Percentiles rank a stretch among this genome's conserved stretches.
Evolutionary conservation across 2,329 filamentous ascomycete species (phyloP).

Genomic region (Xylaria sp.): DNA sequence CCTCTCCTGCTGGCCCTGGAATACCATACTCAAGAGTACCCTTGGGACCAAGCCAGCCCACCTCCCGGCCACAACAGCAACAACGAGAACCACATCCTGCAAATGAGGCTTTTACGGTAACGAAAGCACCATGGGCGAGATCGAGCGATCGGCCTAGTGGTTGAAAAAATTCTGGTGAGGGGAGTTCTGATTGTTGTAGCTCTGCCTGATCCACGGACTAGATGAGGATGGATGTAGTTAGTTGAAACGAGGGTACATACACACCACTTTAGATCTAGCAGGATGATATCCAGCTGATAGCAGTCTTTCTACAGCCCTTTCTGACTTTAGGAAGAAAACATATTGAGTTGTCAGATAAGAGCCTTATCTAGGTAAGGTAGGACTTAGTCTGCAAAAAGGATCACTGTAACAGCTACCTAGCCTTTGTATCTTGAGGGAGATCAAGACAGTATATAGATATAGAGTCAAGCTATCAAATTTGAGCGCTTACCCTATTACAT

Average conservation of each 20-base stretch:
- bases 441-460: neutral
- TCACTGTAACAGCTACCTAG: neutral
- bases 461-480: neutral
- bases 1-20: slow-evolving; percentile 43
- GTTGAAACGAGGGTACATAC: neutral
- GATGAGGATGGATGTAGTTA: neutral
- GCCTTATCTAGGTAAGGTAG: no score
- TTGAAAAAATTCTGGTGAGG: slow-evolving; percentile 4
- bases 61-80: slow-evolving; percentile 30
- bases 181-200: neutral
- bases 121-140: slow-evolving; percentile 37
- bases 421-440: neutral
- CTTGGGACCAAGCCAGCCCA: slow-evolving; percentile 31
- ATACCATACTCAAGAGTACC: slow-evolving; percentile 37
- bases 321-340: neutral
- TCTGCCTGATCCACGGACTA: neutral
- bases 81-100: slow-evolving; percentile 29
- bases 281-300: neutral
- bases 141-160: slow-evolving; percentile 39
- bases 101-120: slow-evolving; percentile 23
- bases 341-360: no score
- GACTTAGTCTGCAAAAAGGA: neutral
- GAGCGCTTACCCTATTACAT: neutral
- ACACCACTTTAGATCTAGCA: neutral
- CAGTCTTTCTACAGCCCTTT: neutral